Base-by-base conservation (phyloP, 2,329 filamentous ascomycete species). In the Xylariomycetidae sp. region DNA sequence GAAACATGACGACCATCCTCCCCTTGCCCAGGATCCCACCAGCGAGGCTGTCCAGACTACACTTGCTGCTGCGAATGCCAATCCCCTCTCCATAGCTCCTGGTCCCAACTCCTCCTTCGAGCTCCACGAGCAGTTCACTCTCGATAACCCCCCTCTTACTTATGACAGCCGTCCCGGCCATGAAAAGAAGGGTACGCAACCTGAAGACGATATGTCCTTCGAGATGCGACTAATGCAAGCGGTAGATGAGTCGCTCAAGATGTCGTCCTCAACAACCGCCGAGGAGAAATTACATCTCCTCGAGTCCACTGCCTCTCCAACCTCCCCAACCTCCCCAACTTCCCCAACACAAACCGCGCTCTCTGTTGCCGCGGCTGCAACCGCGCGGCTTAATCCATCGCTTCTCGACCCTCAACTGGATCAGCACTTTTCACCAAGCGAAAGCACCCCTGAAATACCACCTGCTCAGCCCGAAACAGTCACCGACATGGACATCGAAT, bases 91-190 rank as follows among this genome's bases (percentile, higher is more conserved):
- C 12, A 44, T 44, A 17, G 41, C 40, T 22, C 41, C 45, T 8
- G n/a, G 8, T 23, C 8, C n/a, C 20, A 23, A 8, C 20, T 8
- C 28, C 12, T 27, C 42, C 3, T 69, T 77, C 40, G 72, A 78
- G 42, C 50, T 77, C 9, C 73, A 78, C 23, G 75, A 79, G 29
- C 73, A 78, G 27, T 78, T 72, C 48, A 72, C 72, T 3, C 51
- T 77, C 4, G 74, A 80, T 15, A 72, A 78, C 32, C 69, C 72
- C 2, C 69, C 74, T 2, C 48, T 66, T 12, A 66, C 58, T 50
- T 73, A 74, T 28, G 72, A 74, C 25, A 55, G 51, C 27, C 55
- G 56, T 10, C 41, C 51, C 5, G 44, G 46, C 6, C 37, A 54
- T n/a, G 57, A 61, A 16, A 58, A 49, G 20, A 63, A 65, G 51